A percentile compares a stretch with the other conserved stretches of the same genome.
Evolutionary conservation across 345 rosid species (phyloP).

Genomic region (Diplotaxis tenuifolia): DNA sequence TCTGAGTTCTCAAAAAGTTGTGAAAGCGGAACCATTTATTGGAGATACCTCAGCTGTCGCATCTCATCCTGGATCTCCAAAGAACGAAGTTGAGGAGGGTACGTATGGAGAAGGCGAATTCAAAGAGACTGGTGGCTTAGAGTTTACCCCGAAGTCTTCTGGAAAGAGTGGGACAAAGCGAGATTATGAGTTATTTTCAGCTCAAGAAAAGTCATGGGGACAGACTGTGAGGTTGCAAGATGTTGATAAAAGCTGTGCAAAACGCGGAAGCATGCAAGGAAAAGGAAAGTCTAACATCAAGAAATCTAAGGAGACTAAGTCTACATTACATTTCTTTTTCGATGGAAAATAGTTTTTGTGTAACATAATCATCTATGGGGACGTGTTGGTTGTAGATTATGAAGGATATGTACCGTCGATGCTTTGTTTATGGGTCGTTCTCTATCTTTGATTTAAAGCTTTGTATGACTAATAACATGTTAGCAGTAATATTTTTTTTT

Average conservation of each 20-base stretch:
- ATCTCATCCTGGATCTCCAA: neutral
- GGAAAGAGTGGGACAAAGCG: constrained; percentile 42
- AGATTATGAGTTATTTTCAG: constrained; percentile 38
- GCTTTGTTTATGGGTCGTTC: neutral
- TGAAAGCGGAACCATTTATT: constrained; percentile 18
- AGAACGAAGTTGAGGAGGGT: constrained; percentile 14
- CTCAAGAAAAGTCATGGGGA: constrained; percentile 35
- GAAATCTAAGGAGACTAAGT: constrained; percentile 49
- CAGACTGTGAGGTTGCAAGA: neutral
- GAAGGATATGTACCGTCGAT: neutral
- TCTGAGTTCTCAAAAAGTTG: neutral
- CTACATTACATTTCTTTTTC: constrained; percentile 63
- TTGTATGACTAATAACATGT: neutral
- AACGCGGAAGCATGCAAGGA: constrained; percentile 26
- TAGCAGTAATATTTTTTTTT: too few species aligned
- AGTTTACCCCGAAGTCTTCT: constrained; percentile 27
- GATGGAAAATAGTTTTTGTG: constrained; percentile 40
- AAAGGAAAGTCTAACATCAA: constrained; percentile 47
- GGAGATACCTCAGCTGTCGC: constrained; percentile 5
- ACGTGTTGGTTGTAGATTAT: neutral
- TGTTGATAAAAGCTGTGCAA: constrained; percentile 21
- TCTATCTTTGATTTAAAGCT: neutral
- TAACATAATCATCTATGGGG: neutral
- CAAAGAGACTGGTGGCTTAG: constrained; percentile 6
- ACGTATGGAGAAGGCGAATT: constrained; percentile 3